A percentile compares a stretch with the other conserved stretches of the same genome.
phyloP scores from a whole-genome alignment of 2,329 filamentous ascomycete genomes.

The Blastomyces percursus region DNA sequence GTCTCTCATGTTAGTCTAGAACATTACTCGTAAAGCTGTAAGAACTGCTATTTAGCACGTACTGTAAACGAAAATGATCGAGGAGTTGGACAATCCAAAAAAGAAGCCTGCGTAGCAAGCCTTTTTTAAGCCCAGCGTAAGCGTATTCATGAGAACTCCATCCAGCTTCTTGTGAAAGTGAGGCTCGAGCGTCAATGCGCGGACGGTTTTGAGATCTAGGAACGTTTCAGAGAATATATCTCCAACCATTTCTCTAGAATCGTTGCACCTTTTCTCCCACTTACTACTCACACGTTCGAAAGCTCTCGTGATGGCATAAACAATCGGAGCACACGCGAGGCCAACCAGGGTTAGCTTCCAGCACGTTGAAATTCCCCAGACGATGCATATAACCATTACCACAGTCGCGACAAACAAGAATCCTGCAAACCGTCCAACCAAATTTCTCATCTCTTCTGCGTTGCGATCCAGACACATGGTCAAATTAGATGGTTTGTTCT shows the following conservation, averaged over 20 bases:
- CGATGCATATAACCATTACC: constrained; percentile 58
- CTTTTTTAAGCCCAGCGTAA: constrained; percentile 53
- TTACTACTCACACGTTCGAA: constrained; percentile 55
- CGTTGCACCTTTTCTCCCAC: constrained; percentile 62
- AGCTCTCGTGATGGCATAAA: constrained; percentile 54
- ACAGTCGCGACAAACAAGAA: constrained; percentile 54
- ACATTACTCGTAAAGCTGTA: not conserved
- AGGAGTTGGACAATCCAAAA: constrained; percentile 66
- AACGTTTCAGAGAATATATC: constrained; percentile 64
- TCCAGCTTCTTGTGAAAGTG: constrained; percentile 58
- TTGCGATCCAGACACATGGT: constrained; percentile 66
- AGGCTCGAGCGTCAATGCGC: constrained; percentile 59
- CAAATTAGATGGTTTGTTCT: constrained; percentile 54
- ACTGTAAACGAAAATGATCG: constrained; percentile 57
- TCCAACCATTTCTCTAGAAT: constrained; percentile 49
- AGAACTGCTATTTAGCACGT: constrained; percentile 11
- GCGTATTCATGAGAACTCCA: constrained; percentile 41
- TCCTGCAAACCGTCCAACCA: constrained; percentile 67
- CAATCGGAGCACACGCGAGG: constrained; percentile 55
- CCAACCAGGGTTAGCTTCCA: constrained; percentile 76
- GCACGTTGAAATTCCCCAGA: constrained; percentile 62
- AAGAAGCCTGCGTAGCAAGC: constrained; percentile 58
- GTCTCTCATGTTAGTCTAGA: constrained; percentile 9
- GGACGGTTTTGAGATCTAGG: constrained; percentile 65
- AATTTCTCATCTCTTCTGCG: constrained; percentile 75